phyloP scores from a whole-genome alignment of 306 rosid species.

The Prunus armeniaca region DNA sequence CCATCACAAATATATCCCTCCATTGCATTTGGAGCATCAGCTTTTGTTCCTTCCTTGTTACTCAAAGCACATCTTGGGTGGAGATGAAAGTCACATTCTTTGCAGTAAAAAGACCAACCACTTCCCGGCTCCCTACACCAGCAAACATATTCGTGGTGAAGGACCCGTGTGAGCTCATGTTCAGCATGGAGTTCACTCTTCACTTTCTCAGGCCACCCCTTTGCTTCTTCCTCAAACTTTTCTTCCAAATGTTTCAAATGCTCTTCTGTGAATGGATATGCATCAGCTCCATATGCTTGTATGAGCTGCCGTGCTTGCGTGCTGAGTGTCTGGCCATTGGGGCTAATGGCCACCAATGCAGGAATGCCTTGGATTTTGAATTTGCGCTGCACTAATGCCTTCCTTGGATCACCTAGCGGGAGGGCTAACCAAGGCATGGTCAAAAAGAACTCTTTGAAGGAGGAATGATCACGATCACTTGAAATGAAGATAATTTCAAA shows the following conservation, averaged over 20 bases:
- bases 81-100: conserved; percentile 43
- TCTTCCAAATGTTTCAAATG: conserved; percentile 33
- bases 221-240: conserved; percentile 24
- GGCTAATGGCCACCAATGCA: conserved; percentile 30
- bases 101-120: conserved; percentile 35
- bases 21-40: conserved; percentile 3
- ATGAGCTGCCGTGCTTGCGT: conserved; percentile 28
- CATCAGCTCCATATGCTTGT: conserved; percentile 33
- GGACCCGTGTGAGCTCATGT: conserved; percentile 24
- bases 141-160: conserved; percentile 17
- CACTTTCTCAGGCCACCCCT: conserved; percentile 43
- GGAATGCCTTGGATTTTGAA: conserved; percentile 46
- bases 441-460: conserved; percentile 31
- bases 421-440: conserved; percentile 52
- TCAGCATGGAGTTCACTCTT: conserved; percentile 37
- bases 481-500: conserved; percentile 45
- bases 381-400: conserved; percentile 18
- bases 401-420: conserved; percentile 46
- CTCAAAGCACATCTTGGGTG: conserved; percentile 49
- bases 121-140: conserved; percentile 32
- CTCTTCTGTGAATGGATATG: conserved; percentile 48
- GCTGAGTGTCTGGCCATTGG: conserved; percentile 26
- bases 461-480: conserved; percentile 32
- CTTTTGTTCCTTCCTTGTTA: conserved; percentile 19
- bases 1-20: conserved; percentile 41